Evolutionary conservation across 2,329 filamentous ascomycete species (phyloP).

Genomic region (Penicillium paneum): DNA sequence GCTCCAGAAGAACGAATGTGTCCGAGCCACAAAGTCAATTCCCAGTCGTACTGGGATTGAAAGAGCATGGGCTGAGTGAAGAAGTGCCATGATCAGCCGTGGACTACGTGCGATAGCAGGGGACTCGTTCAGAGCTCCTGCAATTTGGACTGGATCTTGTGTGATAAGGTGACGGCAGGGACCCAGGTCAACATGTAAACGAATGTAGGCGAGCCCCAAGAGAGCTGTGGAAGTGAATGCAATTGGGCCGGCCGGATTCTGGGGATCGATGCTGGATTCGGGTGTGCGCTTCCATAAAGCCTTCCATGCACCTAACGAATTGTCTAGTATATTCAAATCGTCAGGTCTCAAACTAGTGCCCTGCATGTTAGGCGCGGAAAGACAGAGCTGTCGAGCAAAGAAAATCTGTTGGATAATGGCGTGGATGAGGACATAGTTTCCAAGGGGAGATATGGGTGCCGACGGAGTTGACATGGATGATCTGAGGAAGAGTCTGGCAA

Average conservation of each 20-base stretch:
- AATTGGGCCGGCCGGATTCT: slow-evolving; percentile 52
- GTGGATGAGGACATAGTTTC: slow-evolving; percentile 55
- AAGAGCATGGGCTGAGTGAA: slow-evolving; percentile 55
- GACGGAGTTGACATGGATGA: slow-evolving; percentile 34
- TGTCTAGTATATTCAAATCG: slow-evolving; percentile 46
- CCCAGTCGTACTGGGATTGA: slow-evolving; percentile 55
- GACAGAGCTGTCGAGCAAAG: slow-evolving; percentile 49
- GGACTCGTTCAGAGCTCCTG: slow-evolving; percentile 44
- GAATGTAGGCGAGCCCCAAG: slow-evolving; percentile 48
- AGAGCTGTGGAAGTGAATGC: slow-evolving; percentile 53
- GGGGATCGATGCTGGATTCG: slow-evolving; percentile 54
- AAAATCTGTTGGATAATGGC: slow-evolving; percentile 56
- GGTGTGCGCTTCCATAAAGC: slow-evolving; percentile 52
- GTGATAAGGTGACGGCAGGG: slow-evolving; percentile 48
- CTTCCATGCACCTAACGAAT: slow-evolving; percentile 52
- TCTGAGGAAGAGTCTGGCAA: slow-evolving; percentile 45
- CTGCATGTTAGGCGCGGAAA: slow-evolving; percentile 44
- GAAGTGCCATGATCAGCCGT: slow-evolving; percentile 48
- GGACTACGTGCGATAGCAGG: slow-evolving; percentile 45
- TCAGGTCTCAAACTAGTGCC: slow-evolving; percentile 45
- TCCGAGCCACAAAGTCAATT: slow-evolving; percentile 52
- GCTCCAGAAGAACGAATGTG: slow-evolving; percentile 55
- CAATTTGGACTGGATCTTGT: slow-evolving; percentile 48
- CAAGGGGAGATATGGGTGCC: slow-evolving; percentile 48
- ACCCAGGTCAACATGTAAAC: slow-evolving; percentile 48